A percentile compares a stretch with the other conserved stretches of the same genome.
These are phyloP conservation scores for Heliamphora exappendiculata DNA, from an alignment of 148 eudicot genomes.

Conservation along the genomic window DNA sequence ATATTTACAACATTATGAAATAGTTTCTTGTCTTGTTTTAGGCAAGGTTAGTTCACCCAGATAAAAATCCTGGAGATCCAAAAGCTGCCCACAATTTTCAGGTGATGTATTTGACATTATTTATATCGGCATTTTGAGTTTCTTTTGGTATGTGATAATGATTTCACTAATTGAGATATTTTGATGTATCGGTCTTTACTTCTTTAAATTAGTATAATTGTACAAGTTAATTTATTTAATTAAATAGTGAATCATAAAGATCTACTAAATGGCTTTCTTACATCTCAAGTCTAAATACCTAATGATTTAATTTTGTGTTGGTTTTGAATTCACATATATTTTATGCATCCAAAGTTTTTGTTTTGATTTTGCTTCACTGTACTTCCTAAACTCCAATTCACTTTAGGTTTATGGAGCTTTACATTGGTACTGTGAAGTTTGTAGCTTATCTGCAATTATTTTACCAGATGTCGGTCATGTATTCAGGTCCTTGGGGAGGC, in stretches of 20 bases:
- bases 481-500: conserved; percentile 90
- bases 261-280: background rate
- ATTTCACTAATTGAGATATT: background rate
- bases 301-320: background rate
- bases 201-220: background rate
- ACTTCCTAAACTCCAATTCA: background rate
- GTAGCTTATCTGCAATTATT: background rate
- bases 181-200: background rate
- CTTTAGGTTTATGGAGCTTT: background rate
- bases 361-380: background rate
- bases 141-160: background rate
- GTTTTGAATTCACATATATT: background rate
- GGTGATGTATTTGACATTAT: conserved; percentile 27
- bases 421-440: background rate
- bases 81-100: conserved; percentile 82
- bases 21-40: conserved; percentile 16
- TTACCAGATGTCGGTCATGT: conserved; percentile 1
- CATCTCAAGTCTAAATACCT: background rate
- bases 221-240: background rate
- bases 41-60: conserved; percentile 94
- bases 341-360: background rate
- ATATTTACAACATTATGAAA: background rate
- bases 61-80: conserved; percentile 88
- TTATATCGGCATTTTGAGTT: background rate
- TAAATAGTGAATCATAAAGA: background rate